These are phyloP conservation scores for Solanum sitiens DNA, from an alignment of 257 asterid species.

Conservation along the genomic window DNA sequence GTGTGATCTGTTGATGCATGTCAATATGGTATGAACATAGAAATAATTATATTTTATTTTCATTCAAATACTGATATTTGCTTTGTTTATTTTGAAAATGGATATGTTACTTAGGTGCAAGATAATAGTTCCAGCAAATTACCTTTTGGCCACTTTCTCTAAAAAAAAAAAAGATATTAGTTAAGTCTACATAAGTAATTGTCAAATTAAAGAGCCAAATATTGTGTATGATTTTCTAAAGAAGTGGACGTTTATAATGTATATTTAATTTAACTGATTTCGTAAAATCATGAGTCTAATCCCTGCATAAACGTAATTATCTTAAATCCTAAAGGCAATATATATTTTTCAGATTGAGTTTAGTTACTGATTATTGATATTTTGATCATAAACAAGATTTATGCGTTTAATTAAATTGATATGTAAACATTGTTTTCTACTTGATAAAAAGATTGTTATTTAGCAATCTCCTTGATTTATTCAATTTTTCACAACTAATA, in stretches of 20 bases:
- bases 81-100: neutral
- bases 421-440: neutral
- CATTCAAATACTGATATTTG: neutral
- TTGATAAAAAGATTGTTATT: neutral
- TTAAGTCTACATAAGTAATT: neutral
- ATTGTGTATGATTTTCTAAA: neutral
- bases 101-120: neutral
- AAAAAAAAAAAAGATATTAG: too few species aligned
- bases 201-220: neutral
- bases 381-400: neutral
- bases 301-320: neutral
- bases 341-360: neutral
- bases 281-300: neutral
- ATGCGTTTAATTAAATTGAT: neutral
- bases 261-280: too few species aligned
- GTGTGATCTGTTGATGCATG: neutral
- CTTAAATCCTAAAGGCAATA: neutral
- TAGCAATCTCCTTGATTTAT: neutral
- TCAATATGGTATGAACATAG: neutral
- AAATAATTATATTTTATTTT: too few species aligned
- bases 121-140: neutral
- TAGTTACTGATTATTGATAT: neutral
- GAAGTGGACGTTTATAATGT: neutral
- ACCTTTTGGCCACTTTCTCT: neutral
- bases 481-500: neutral